Conservation (phyloP, 352 stramenopile species). For the Pythium periplocum region DNA sequence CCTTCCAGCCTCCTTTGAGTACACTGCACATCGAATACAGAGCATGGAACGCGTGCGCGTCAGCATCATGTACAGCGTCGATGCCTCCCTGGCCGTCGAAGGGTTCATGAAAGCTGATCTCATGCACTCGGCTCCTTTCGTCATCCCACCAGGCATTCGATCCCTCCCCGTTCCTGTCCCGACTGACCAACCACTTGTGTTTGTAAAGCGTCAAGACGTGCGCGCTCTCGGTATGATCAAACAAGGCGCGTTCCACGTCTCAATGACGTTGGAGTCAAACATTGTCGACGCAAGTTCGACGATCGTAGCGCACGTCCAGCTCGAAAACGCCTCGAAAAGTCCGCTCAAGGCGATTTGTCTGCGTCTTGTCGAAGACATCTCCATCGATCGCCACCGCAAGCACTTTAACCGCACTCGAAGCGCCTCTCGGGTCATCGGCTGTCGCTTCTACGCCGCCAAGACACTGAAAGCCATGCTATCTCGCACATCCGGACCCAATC, state of each 20-base stretch:
- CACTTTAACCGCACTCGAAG: neutral
- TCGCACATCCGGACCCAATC: neutral
- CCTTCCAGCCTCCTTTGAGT: slow-evolving; percentile 2
- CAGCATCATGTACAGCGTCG: slow-evolving; percentile 3
- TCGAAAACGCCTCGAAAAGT: slow-evolving; percentile 1
- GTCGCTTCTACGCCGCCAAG: neutral
- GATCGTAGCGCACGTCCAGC: slow-evolving; percentile 4
- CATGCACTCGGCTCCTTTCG: neutral
- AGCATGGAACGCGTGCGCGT: slow-evolving; percentile 4
- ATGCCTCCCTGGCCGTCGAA: neutral
- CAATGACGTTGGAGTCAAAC: neutral
- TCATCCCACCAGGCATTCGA: neutral
- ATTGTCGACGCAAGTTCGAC: neutral
- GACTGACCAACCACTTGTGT: neutral
- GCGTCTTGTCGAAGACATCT: slow-evolving; percentile 7
- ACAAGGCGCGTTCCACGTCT: neutral
- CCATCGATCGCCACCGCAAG: slow-evolving; percentile 4
- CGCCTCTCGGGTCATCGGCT: slow-evolving; percentile 1
- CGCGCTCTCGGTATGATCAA: slow-evolving; percentile 4
- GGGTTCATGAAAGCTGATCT: neutral
- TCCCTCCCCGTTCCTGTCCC: neutral
- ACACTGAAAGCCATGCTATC: neutral
- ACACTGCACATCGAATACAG: neutral
- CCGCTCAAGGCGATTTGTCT: slow-evolving; percentile 4
- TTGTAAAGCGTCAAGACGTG: neutral